These are phyloP conservation scores for Harringtonia aguacate DNA, from an alignment of 2,329 filamentous ascomycete species.

Conservation along the genomic window DNA sequence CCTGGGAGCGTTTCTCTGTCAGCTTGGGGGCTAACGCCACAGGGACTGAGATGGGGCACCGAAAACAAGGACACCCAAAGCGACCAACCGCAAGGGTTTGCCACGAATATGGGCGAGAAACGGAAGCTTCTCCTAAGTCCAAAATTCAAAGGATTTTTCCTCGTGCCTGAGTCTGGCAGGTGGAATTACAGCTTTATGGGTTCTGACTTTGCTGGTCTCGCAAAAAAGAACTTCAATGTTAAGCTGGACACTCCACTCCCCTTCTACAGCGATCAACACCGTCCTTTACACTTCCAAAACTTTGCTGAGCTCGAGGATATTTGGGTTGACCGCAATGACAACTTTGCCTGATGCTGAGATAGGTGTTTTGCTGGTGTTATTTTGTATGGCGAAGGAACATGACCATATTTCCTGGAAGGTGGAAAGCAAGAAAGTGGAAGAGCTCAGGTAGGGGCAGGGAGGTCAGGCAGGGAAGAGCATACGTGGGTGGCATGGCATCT, in stretches of 20 bases:
- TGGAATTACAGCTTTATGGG: conserved; percentile 99
- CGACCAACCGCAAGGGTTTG: conserved; percentile 90
- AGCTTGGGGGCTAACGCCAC: conserved; percentile 84
- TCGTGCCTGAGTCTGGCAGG: conserved; percentile 77
- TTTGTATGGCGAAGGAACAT: no score
- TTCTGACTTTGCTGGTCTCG: conserved; percentile 71
- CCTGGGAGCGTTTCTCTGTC: conserved; percentile 91
- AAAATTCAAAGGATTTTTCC: conserved; percentile 89
- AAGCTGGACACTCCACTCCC: conserved; percentile 84
- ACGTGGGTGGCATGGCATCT: no score
- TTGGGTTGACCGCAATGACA: conserved; percentile 86
- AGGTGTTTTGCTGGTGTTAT: no score
- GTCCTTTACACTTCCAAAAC: conserved; percentile 91
- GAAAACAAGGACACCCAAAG: conserved; percentile 90
- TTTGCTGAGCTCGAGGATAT: conserved; percentile 97
- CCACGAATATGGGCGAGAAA: conserved; percentile 86
- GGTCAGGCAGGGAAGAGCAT: no score
- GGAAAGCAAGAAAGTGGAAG: no score
- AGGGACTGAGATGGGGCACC: conserved; percentile 92
- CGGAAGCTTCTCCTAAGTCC: conserved; percentile 88
- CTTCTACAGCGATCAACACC: conserved; percentile 88
- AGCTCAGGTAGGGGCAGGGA: no score
- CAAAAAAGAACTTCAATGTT: conserved; percentile 85
- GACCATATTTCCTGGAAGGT: no score
- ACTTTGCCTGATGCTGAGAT: conserved; percentile 60